These are phyloP conservation scores for Mycena galopus DNA, from an alignment of 768 basidiomycete genomes.

Conservation along the genomic window DNA sequence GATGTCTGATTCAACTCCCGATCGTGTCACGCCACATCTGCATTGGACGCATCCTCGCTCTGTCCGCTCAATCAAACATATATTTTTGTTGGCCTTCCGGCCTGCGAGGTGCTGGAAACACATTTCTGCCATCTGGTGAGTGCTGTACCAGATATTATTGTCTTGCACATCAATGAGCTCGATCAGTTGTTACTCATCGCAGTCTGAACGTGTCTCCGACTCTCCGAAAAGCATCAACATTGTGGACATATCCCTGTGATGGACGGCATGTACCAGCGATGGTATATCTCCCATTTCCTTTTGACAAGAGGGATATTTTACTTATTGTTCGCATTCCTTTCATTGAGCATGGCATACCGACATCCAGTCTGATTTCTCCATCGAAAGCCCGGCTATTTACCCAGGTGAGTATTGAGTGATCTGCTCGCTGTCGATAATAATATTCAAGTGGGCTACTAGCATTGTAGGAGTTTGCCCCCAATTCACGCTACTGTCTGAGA, in stretches of 20 bases:
- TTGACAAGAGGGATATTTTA: neutral
- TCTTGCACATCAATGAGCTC: neutral
- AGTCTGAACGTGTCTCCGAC: too few species aligned
- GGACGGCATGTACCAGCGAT: neutral
- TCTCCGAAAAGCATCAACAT: neutral
- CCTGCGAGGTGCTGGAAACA: neutral
- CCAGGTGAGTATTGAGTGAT: neutral
- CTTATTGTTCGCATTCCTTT: too few species aligned
- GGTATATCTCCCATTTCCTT: neutral
- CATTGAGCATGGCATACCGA: too few species aligned
- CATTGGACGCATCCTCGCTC: too few species aligned
- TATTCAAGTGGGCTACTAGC: neutral
- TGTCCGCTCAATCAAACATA: neutral
- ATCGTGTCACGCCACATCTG: too few species aligned
- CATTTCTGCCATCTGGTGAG: slow-evolving; percentile 3
- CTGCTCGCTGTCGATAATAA: neutral
- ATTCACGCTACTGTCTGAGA: neutral
- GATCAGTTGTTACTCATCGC: neutral
- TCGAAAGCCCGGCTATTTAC: too few species aligned
- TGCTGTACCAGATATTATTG: too few species aligned
- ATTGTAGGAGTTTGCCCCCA: too few species aligned
- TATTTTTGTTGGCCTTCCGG: neutral
- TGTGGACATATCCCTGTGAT: neutral
- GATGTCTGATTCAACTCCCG: too few species aligned
- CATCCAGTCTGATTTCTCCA: too few species aligned